Evolutionary conservation across 164 flowering plant species (phyloP), one percentile per base, ranked within the genome.

Genomic region (Santalum album): DNA sequence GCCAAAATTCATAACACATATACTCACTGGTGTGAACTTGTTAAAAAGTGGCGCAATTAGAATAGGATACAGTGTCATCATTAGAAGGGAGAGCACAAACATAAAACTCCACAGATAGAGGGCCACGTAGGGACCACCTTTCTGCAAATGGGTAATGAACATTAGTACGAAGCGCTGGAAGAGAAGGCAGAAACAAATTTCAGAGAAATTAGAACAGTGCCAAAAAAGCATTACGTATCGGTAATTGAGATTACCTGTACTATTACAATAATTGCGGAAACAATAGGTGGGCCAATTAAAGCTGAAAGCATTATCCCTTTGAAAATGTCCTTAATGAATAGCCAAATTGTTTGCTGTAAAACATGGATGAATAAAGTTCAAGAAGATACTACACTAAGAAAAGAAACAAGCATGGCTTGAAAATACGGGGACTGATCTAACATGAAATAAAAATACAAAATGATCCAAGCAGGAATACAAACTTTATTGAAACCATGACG

Each of bases 401-500:
- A 29, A 9, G 9, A 9, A 3, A 29, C 4, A 3, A 29, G 34
- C 4, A 9, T 9, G 9, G 34, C 6, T 29, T 3, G 34, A 29
- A 4, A 29, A 29, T 29, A 29, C 4, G 9, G 34, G 4, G 34
- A n/a, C n/a, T n/a, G n/a, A n/a, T n/a, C n/a, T n/a, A n/a, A n/a
- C n/a, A 29, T 4, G 9, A 29, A 29, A 29, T 29, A 57, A n/a
- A n/a, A n/a, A n/a, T n/a, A n/a, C n/a, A n/a, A n/a, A n/a, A n/a
- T n/a, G 49, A 26, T 29, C 12, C 11, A 56, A 56, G 44, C 26
- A 22, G 26, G 44, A 49, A 51, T 56, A 29, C 79, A 14, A 52
- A 90, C 99, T 62, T 94, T 94, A 63, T 94, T 94, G 72, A 94
- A 94, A 66, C 99, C 99, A 69, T 94, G 99, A 35, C 89, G 90